A percentile compares a stretch with the other conserved stretches of the same genome.
phyloP scores from a whole-genome alignment of 116 monocot species.

The Cymodocea nodosa region DNA sequence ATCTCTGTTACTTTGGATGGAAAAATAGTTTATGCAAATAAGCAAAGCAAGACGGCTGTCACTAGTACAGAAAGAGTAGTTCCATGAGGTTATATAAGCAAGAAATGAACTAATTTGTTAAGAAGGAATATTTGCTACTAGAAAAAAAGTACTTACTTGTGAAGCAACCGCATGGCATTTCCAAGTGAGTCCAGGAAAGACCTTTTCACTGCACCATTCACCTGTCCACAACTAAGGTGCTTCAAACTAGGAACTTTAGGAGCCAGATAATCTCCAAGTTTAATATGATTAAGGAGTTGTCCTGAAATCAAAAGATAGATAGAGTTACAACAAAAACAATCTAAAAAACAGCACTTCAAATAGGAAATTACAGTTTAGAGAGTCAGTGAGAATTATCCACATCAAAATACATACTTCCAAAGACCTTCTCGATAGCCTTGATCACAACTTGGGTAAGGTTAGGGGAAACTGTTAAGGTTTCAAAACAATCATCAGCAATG shows the following conservation, averaged over 20 bases:
- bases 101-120: too few relatives aligned
- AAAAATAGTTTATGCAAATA: too few relatives aligned
- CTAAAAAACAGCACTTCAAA: background rate
- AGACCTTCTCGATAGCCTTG: constrained; percentile 67
- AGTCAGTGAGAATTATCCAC: background rate
- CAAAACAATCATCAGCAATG: constrained; percentile 90
- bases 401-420: constrained; percentile 67
- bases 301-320: constrained; percentile 21
- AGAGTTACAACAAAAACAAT: background rate
- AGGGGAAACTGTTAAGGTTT: constrained; percentile 33
- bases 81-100: too few relatives aligned
- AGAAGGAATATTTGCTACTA: too few relatives aligned
- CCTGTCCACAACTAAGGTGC: constrained; percentile 27
- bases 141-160: constrained; percentile 32
- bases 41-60: too few relatives aligned
- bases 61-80: too few relatives aligned
- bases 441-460: constrained; percentile 50
- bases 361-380: background rate
- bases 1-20: too few relatives aligned
- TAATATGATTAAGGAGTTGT: constrained; percentile 59
- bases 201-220: constrained; percentile 26
- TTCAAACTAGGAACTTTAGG: constrained; percentile 62
- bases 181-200: constrained; percentile 50
- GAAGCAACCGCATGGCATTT: constrained; percentile 51
- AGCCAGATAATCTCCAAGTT: constrained; percentile 62